Evolutionary conservation across 169 alveolate species (phyloP).

Genomic region (Cryptosporidium andersoni): DNA sequence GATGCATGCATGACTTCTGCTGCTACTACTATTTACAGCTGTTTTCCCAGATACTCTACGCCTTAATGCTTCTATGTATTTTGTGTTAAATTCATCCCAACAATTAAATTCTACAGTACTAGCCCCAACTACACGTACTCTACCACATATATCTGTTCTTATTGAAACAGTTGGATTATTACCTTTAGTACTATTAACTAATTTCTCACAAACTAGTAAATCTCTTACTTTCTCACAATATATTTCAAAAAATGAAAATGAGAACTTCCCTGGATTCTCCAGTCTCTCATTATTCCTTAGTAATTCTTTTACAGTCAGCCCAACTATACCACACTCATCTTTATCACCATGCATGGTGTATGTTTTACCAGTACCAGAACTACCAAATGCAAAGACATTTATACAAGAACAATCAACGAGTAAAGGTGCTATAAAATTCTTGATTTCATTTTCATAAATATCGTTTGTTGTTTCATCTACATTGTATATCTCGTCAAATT

Average conservation of each 20-base stretch:
- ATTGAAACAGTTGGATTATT: slow-evolving; percentile 23
- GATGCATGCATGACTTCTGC: slow-evolving; percentile 71
- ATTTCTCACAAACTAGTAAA: background rate
- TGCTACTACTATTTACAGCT: slow-evolving; percentile 28
- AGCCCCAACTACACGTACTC: slow-evolving; percentile 45
- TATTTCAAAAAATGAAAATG: slow-evolving; percentile 73
- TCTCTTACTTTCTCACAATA: slow-evolving; percentile 73
- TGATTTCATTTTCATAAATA: slow-evolving; percentile 32
- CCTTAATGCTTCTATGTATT: slow-evolving; percentile 17
- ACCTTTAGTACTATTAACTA: background rate
- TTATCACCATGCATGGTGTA: slow-evolving; percentile 72
- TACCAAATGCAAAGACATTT: slow-evolving; percentile 73
- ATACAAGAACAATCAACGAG: slow-evolving; percentile 58
- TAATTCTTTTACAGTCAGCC: slow-evolving; percentile 41
- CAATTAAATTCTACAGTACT: slow-evolving; percentile 18
- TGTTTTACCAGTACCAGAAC: slow-evolving; percentile 75
- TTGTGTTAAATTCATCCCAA: slow-evolving; percentile 36
- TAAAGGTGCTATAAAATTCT: slow-evolving; percentile 24
- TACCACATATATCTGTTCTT: slow-evolving; percentile 70
- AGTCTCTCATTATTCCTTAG: slow-evolving; percentile 18
- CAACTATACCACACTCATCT: slow-evolving; percentile 32
- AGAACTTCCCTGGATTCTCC: slow-evolving; percentile 38
- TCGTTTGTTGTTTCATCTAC: slow-evolving; percentile 14
- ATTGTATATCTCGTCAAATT: slow-evolving; percentile 64
- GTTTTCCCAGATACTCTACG: slow-evolving; percentile 45